Evolutionary conservation across 2,329 filamentous ascomycete species (phyloP).

Genomic region (Raffaelea ambrosiae): DNA sequence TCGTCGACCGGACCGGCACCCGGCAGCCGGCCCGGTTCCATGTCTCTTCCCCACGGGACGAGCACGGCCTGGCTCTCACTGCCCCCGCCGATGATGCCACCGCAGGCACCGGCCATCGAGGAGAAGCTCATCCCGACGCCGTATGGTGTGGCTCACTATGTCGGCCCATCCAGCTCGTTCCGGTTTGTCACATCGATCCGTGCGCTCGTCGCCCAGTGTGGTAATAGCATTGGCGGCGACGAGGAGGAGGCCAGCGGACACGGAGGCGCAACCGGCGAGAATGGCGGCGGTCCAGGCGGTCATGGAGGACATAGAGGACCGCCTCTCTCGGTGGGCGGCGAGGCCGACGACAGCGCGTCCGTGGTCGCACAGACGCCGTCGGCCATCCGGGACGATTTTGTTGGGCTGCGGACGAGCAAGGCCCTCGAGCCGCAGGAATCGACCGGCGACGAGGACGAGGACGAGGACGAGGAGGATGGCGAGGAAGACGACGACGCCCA

Average conservation of each 20-base stretch:
- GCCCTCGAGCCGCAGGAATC: slow-evolving; percentile 8
- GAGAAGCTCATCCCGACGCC: slow-evolving; percentile 12
- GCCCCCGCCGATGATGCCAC: neutral
- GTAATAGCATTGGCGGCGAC: slow-evolving; percentile 3
- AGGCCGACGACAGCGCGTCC: neutral
- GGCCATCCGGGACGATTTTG: slow-evolving; percentile 9
- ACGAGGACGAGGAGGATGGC: slow-evolving; percentile 1
- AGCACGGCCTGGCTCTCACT: too few relatives aligned
- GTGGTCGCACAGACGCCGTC: neutral
- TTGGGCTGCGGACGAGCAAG: slow-evolving; percentile 9
- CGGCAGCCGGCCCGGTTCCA: too few relatives aligned
- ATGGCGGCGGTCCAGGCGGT: neutral
- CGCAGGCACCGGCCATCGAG: slow-evolving; percentile 3
- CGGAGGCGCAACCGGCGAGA: neutral
- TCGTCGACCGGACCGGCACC: too few relatives aligned
- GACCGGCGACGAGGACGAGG: slow-evolving; percentile 2
- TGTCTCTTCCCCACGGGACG: too few relatives aligned
- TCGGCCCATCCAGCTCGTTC: slow-evolving; percentile 13
- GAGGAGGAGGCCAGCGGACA: neutral
- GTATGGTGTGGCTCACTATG: slow-evolving; percentile 10
- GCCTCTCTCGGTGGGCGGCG: too few relatives aligned
- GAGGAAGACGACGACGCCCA: neutral
- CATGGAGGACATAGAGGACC: too few relatives aligned
- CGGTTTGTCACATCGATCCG: slow-evolving; percentile 12
- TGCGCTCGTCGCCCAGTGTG: slow-evolving; percentile 9